phyloP scores from a whole-genome alignment of 768 basidiomycete genomes.

The Lactifluus hygrophoroides region DNA sequence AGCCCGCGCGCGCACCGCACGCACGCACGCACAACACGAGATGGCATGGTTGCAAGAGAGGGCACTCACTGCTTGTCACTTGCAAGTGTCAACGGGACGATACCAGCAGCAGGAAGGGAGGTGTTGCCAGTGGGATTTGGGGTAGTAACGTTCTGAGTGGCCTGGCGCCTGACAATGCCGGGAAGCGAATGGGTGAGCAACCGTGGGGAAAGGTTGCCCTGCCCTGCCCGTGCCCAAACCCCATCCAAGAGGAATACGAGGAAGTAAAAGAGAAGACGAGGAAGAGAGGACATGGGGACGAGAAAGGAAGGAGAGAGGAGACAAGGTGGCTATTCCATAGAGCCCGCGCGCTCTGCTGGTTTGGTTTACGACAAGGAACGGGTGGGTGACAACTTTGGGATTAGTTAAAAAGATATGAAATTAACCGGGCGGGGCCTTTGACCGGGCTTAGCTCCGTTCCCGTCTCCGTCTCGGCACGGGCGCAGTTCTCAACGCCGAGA shows the following conservation, averaged over 20 bases:
- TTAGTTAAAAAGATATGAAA: no score
- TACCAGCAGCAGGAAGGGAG: not conserved
- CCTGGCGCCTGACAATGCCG: conserved; percentile 12
- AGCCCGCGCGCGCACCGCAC: no score
- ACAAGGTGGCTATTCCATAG: not conserved
- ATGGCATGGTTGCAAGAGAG: not conserved
- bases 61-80: conserved; percentile 18
- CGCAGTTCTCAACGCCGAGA: no score
- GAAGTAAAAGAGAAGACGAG: not conserved
- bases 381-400: no score
- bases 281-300: conserved; percentile 1
- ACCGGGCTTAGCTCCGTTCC: no score
- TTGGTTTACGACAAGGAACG: no score
- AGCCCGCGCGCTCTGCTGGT: not conserved
- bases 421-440: no score
- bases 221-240: conserved; percentile 6
- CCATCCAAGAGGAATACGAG: conserved; percentile 12
- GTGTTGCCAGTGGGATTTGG: not conserved
- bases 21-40: no score
- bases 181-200: conserved; percentile 2
- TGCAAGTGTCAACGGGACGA: conserved; percentile 13
- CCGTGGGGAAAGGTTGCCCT: not conserved
- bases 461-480: no score
- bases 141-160: not conserved
- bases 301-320: not conserved